A percentile compares a stretch with the other conserved stretches of the same genome.
These are phyloP conservation scores for Carex sylvatica DNA, from an alignment of 202 grass and related monocot genomes.

Conservation along the genomic window DNA sequence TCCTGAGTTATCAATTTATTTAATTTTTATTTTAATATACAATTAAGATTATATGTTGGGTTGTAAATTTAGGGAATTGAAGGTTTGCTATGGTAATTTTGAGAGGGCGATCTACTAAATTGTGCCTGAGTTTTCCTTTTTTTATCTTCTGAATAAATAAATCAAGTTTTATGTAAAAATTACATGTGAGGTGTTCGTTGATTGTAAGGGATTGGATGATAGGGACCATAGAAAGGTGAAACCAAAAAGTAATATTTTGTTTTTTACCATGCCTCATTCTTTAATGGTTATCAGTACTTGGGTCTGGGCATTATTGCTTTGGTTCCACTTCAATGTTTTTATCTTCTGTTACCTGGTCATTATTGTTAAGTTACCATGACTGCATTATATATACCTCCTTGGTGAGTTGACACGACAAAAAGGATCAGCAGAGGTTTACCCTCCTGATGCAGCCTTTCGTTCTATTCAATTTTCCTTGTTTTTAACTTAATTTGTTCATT, in stretches of 20 bases:
- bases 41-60: background rate
- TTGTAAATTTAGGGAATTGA: background rate
- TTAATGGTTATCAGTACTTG: background rate
- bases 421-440: background rate
- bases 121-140: no score
- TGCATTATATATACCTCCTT: background rate
- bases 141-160: background rate
- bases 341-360: background rate
- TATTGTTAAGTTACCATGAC: slow-evolving; percentile 2
- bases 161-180: background rate
- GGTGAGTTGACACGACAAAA: background rate
- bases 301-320: background rate
- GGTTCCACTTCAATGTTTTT: background rate
- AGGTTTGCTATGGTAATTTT: background rate
- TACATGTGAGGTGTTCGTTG: background rate
- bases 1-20: background rate
- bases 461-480: background rate
- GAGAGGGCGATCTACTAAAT: background rate
- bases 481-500: background rate
- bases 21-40: background rate
- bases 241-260: background rate
- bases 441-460: background rate
- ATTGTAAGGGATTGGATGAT: background rate
- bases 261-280: background rate
- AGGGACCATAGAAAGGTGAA: background rate